Evolutionary conservation across 2,329 filamentous ascomycete species (phyloP), one percentile per base, ranked within the genome.

Genomic region (Alternaria metachromatica): DNA sequence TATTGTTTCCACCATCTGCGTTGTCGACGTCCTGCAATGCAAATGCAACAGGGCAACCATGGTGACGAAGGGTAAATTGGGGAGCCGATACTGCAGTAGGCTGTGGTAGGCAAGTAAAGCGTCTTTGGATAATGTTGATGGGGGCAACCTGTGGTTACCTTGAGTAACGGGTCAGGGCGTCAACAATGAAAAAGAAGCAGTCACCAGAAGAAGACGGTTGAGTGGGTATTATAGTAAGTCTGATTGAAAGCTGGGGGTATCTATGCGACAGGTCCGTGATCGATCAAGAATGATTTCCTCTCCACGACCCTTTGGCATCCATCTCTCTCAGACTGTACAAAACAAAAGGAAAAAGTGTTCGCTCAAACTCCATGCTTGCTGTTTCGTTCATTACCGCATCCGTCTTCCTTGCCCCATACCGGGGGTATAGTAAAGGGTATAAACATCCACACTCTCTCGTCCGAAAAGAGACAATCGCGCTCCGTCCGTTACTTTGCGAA

Each of bases 231-330:
- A 65, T 62, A 61, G 26, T 68, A 55, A 49, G 60, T 67, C 66
- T 50, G 65, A 70, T 56, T 49, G 65, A 66, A 68, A 63, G 63
- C 60, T 66, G 55, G 63, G 69, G 69, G 69, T 71, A 71, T 71
- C 69, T 71, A 69, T 71, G 64, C 69, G 60, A 37, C 67, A 58
- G 66, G 46, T 63, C 37, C 61, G 49, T 63, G 63, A 66, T 55
- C 33, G 10, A 60, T 62, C 60, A 70, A 67, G 57, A 70, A 68
- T 63, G 62, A 62, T 57, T 57, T 28, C 60, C 55, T 63, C 55
- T 60, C 63, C 61, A 51, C 51, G 41, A 12, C 55, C 54, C 43
- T 55, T 65, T 5, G 55, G 67, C 30, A 55, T 64, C 59, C 67
- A 63, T 60, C 50, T 66, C 62, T 49, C 13, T 25, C 18, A 26